Evolutionary conservation across 495 filamentous ascomycete species (phyloP).

Genomic region (Penicillium nucicola): DNA sequence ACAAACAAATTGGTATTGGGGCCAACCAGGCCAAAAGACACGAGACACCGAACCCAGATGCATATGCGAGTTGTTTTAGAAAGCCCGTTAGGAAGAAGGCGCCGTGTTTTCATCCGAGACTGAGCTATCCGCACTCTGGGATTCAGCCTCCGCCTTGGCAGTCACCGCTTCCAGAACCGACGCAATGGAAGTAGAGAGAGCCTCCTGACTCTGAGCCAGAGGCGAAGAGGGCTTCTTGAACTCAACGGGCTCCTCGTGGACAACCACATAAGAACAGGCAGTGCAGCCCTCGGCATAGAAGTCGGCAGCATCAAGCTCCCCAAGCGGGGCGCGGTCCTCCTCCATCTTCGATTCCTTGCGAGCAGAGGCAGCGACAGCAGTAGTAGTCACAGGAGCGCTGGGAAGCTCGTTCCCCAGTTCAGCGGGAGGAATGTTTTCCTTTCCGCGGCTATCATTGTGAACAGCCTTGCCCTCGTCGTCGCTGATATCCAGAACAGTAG

Average conservation of each 20-base stretch:
- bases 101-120: background rate
- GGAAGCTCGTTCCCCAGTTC: slow-evolving; percentile 35
- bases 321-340: slow-evolving; percentile 63
- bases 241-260: slow-evolving; percentile 39
- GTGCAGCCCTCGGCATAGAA: slow-evolving; percentile 71
- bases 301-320: slow-evolving; percentile 66
- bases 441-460: slow-evolving; percentile 58
- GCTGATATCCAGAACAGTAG: slow-evolving; percentile 78
- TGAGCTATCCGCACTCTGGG: background rate
- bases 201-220: slow-evolving; percentile 4
- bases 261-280: slow-evolving; percentile 54
- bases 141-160: slow-evolving; percentile 41
- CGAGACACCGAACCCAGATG: slow-evolving; percentile 18
- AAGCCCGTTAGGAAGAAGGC: slow-evolving; percentile 1
- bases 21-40: slow-evolving; percentile 1
- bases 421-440: slow-evolving; percentile 80
- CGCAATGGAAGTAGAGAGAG: slow-evolving; percentile 23
- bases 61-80: slow-evolving; percentile 11
- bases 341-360: slow-evolving; percentile 39
- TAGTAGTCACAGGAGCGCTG: slow-evolving; percentile 23
- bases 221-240: slow-evolving; percentile 19
- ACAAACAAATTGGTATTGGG: slow-evolving; percentile 6
- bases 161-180: slow-evolving; percentile 27
- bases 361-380: slow-evolving; percentile 18
- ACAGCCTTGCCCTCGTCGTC: slow-evolving; percentile 48